Evolutionary conservation across 176 grass and related monocot species (phyloP).

Genomic region (Carex pumila): DNA sequence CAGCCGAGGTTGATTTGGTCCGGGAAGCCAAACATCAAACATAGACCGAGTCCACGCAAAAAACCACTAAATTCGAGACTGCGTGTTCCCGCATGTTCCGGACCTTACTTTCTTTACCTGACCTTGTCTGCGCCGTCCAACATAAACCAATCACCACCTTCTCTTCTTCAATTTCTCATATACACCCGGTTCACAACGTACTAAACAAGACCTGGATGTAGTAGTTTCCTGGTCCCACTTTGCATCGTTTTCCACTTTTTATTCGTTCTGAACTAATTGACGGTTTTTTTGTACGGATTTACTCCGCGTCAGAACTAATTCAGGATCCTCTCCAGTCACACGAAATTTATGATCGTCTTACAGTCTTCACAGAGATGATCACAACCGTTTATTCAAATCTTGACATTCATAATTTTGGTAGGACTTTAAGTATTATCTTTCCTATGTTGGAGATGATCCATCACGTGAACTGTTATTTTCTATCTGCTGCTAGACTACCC

Average conservation of each 20-base stretch:
- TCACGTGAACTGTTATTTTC: background rate
- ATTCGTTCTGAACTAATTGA: background rate
- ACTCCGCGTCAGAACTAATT: background rate
- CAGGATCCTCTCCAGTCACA: background rate
- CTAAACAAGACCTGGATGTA: background rate
- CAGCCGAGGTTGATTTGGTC: background rate
- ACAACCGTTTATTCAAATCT: no score
- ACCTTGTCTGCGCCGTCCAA: background rate
- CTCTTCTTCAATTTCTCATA: background rate
- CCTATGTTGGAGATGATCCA: background rate
- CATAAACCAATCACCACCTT: background rate
- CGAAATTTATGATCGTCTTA: no score
- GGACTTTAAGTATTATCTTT: background rate
- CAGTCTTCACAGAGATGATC: no score
- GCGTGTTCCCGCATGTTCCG: conserved; percentile 26
- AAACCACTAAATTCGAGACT: background rate
- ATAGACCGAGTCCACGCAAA: background rate
- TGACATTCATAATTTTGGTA: background rate
- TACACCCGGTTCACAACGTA: background rate
- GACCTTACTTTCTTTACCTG: background rate
- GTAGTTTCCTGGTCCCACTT: background rate
- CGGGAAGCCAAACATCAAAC: background rate
- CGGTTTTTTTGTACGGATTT: background rate
- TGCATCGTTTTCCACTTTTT: background rate
- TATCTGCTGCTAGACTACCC: background rate